Percentiles rank a stretch among this genome's conserved stretches.
These are phyloP conservation scores for Drosera spatulata DNA, from an alignment of 179 eudicot genomes.

Conservation along the genomic window DNA sequence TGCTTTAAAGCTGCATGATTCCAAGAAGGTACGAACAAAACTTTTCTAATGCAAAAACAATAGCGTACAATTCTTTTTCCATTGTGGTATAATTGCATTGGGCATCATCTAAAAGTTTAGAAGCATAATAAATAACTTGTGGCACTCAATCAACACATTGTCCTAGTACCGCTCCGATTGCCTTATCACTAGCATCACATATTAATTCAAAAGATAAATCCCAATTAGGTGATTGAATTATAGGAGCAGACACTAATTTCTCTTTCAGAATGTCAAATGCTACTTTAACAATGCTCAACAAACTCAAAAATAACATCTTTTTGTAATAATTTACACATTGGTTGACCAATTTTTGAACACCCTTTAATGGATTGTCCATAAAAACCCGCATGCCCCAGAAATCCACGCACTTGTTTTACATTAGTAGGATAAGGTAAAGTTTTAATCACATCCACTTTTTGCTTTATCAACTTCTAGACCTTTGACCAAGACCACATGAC, in stretches of 20 bases:
- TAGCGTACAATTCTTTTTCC: not conserved
- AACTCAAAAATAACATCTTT: not conserved
- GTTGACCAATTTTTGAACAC: not conserved
- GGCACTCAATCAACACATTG: not conserved
- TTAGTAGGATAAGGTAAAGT: not conserved
- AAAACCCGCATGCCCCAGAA: not conserved
- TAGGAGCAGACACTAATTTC: not conserved
- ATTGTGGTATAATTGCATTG: not conserved
- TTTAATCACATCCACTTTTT: not conserved
- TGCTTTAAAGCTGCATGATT: no score
- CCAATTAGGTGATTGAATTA: not conserved
- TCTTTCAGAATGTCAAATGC: not conserved
- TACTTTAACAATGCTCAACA: not conserved
- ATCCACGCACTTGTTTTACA: not conserved
- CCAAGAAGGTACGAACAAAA: no score
- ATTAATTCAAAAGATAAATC: not conserved
- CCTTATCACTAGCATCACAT: constrained; percentile 2
- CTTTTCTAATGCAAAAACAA: not conserved
- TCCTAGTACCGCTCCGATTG: not conserved
- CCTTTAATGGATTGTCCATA: not conserved
- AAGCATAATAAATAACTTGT: not conserved
- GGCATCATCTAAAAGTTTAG: not conserved
- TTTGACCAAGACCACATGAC: not conserved
- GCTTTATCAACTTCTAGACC: not conserved
- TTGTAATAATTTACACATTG: not conserved